Evolutionary conservation across 1,139 yeast species (phyloP).

Genomic region (Eremothecium gossypii): DNA sequence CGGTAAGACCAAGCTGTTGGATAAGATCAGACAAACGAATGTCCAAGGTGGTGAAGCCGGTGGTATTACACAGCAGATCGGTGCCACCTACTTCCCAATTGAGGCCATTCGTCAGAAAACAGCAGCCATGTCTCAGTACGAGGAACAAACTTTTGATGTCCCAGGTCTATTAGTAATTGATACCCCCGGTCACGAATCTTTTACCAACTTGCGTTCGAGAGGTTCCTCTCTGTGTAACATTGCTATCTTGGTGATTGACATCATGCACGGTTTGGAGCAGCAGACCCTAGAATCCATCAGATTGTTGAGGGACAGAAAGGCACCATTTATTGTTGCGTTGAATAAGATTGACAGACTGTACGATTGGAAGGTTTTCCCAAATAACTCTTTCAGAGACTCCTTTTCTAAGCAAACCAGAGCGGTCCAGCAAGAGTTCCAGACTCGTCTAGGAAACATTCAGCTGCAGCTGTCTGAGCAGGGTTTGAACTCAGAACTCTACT

Average conservation of each 20-base stretch:
- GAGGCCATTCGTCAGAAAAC: slow-evolving; percentile 88
- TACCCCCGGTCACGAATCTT: slow-evolving; percentile 99
- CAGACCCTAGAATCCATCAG: slow-evolving; percentile 93
- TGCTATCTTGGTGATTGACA: slow-evolving; percentile 95
- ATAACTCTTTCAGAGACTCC: slow-evolving; percentile 93
- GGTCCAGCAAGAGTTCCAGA: slow-evolving; percentile 87
- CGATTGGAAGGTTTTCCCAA: slow-evolving; percentile 85
- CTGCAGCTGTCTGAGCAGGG: slow-evolving; percentile 96
- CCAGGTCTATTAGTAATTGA: slow-evolving; percentile 96
- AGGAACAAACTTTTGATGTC: slow-evolving; percentile 79
- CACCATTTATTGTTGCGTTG: slow-evolving; percentile 94
- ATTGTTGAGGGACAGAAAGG: slow-evolving; percentile 89
- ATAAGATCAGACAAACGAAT: slow-evolving; percentile 94
- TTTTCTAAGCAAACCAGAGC: slow-evolving; percentile 70
- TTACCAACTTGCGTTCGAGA: slow-evolving; percentile 93
- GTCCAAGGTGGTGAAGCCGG: slow-evolving; percentile 99
- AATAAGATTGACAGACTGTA: slow-evolving; percentile 96
- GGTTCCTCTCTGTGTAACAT: slow-evolving; percentile 98
- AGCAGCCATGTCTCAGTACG: slow-evolving; percentile 78
- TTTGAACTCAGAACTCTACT: slow-evolving; percentile 91
- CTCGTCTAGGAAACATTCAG: slow-evolving; percentile 75
- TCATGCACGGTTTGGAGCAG: slow-evolving; percentile 98
- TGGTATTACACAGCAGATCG: slow-evolving; percentile 99
- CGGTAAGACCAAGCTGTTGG: slow-evolving; percentile 94
- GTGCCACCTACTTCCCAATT: slow-evolving; percentile 99